phyloP scores from a whole-genome alignment of 441 rosid genomes.

The Eutrema salsugineum region DNA sequence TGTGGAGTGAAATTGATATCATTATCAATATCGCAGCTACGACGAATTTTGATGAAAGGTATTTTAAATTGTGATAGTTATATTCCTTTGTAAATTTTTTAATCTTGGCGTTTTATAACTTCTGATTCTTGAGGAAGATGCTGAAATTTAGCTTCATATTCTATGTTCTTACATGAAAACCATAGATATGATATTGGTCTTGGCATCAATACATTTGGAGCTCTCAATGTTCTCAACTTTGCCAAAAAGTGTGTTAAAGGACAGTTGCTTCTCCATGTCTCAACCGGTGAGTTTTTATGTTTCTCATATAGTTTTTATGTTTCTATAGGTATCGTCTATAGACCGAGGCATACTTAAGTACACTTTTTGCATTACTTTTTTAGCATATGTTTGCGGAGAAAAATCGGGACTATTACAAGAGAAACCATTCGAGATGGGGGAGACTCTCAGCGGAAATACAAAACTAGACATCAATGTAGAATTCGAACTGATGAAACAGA shows the following conservation, averaged over 20 bases:
- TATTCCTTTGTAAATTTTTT: neutral
- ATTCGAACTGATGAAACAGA: constrained; percentile 43
- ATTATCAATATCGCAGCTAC: constrained; percentile 79
- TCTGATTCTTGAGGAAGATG: neutral
- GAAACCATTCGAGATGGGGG: constrained; percentile 50
- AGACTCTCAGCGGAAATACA: constrained; percentile 52
- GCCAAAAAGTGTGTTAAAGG: constrained; percentile 61
- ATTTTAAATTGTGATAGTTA: neutral
- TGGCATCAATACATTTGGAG: constrained; percentile 76
- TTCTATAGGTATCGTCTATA: neutral
- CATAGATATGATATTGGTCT: constrained; percentile 80
- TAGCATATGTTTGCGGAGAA: constrained; percentile 88
- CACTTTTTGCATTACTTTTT: neutral
- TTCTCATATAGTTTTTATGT: too few relatives aligned
- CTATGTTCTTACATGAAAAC: neutral
- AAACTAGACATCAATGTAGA: constrained; percentile 65
- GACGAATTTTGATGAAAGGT: constrained; percentile 88
- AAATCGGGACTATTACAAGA: constrained; percentile 57
- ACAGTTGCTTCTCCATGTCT: constrained; percentile 63
- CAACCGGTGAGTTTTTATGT: constrained; percentile 58
- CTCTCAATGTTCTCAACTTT: constrained; percentile 55
- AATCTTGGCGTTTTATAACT: neutral
- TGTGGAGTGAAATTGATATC: constrained; percentile 56
- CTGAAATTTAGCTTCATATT: neutral
- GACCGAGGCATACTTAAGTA: neutral